Base-by-base conservation (phyloP, 305 asterid genomes). In the Fraxinus sp. region DNA sequence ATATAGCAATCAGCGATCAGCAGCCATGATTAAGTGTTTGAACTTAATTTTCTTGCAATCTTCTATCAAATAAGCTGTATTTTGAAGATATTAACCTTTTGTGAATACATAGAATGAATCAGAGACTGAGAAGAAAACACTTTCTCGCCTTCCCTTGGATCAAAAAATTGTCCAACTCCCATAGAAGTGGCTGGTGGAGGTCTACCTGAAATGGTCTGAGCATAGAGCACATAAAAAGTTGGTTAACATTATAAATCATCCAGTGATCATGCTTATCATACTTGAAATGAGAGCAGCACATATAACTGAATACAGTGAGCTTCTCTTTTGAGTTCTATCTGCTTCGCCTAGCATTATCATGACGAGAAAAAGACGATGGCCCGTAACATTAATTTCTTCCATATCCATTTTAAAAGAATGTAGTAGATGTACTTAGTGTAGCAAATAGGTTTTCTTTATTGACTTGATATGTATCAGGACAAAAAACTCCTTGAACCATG, bases 121-220 rank as follows among this genome's bases (percentile, higher is more conserved):
- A 92, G 84, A 82, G 80, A 90, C 85, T 82, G 84, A 80, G 95
- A 87, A 81, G 97, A 90, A 76, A 95, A 90, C 26, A 82, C 79
- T 77, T 83, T 86, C 84, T 93, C 90, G 81, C 98, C 98, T 81
- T 92, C 94, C 83, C 88, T 85, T 81, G 92, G 92, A 84, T 92
- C 87, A 84, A 95, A 97, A 92, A 97, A 97, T 83, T 97, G 99
- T 81, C 98, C 99, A 55, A 95, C 93, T 85, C 98, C 99, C 99
- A 97, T 97, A 83, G 99, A 97, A 84, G 94, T 90, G 18, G 97
- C 97, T 28, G 99, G 99, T 75, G 98, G 98, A 82, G 99, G 98
- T 89, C 98, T 89, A 73, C 98, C 99, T 80, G 98, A 97, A 84
- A 95, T 85, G 89, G 97, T 89, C 98, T 97, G 93, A 72, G 81